A percentile compares a stretch with the other conserved stretches of the same genome.
These are phyloP conservation scores for Zhuliangozyma blackwelliae DNA, from an alignment of 1,139 yeast species.

Conservation along the genomic window DNA sequence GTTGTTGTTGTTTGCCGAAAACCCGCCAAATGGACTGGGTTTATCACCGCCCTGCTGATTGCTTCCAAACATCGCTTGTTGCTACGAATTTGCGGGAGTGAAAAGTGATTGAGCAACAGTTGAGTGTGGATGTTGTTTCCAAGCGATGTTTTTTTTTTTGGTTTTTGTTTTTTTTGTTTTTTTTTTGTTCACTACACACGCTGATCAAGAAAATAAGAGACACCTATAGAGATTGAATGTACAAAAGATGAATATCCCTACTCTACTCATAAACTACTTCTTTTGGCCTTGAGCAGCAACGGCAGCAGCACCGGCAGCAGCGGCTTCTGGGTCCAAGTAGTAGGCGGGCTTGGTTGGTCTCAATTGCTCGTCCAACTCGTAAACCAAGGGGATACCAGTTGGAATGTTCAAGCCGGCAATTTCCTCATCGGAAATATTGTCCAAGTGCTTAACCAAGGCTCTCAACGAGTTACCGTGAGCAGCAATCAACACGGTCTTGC, in stretches of 20 bases:
- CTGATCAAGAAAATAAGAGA: neutral
- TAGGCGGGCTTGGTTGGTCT: conserved; percentile 90
- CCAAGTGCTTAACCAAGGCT: conserved; percentile 95
- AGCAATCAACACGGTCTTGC: conserved; percentile 88
- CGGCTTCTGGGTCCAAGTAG: conserved; percentile 99
- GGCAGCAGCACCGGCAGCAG: conserved; percentile 99
- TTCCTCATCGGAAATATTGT: conserved; percentile 85
- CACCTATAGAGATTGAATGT: neutral
- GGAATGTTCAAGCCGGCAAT: conserved; percentile 96
- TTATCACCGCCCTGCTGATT: neutral
- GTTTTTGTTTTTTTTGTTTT: conserved; percentile 1
- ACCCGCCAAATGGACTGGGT: conserved; percentile 6
- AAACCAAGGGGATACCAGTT: conserved; percentile 98
- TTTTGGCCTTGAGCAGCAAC: conserved; percentile 91
- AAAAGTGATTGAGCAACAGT: neutral
- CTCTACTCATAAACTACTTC: conserved; percentile 23
- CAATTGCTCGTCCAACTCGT: conserved; percentile 85
- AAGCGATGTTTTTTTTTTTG: neutral
- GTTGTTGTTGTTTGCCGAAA: conserved; percentile 2
- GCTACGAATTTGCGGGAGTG: neutral
- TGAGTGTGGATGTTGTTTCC: neutral
- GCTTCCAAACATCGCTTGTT: conserved; percentile 4
- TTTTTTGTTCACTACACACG: neutral
- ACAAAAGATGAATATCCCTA: too few species aligned
- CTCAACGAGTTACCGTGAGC: conserved; percentile 99